A percentile compares a stretch with the other conserved stretches of the same genome.
phyloP scores from a whole-genome alignment of 2,329 filamentous ascomycete genomes.

The Byssothecium circinans region DNA sequence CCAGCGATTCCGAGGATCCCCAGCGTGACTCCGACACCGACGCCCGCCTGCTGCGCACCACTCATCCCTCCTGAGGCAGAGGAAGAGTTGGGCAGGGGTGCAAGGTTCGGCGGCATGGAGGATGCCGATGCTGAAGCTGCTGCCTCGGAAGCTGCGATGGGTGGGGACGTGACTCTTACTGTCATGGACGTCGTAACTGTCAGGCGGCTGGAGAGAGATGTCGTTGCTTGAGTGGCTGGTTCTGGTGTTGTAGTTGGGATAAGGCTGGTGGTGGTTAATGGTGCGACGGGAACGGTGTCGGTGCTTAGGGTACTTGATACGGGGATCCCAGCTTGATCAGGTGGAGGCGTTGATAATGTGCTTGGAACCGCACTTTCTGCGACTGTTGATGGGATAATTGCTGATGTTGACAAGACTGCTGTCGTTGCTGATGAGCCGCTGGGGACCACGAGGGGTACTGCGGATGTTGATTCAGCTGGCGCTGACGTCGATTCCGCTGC shows the following conservation, averaged over 20 bases:
- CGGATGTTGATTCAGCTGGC: not conserved
- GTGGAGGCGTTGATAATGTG: not conserved
- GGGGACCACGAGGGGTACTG: not conserved
- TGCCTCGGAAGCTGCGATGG: not conserved
- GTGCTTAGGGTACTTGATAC: not conserved
- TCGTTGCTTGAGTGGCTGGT: not conserved
- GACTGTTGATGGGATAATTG: not conserved
- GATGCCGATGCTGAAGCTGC: not conserved
- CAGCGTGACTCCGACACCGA: constrained; percentile 23
- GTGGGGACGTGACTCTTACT: not conserved
- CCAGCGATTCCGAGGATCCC: constrained; percentile 12
- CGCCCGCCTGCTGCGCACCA: constrained; percentile 14
- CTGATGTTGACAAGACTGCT: not conserved
- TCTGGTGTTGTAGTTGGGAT: no score
- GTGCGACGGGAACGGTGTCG: not conserved
- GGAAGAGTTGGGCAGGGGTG: constrained; percentile 13
- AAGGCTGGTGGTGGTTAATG: not conserved
- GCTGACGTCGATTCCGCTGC: not conserved
- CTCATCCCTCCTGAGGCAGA: constrained; percentile 4
- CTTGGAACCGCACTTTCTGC: not conserved
- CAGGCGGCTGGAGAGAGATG: not conserved
- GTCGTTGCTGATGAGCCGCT: not conserved
- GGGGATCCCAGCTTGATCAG: not conserved
- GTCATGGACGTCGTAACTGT: not conserved
- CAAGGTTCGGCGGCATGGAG: constrained; percentile 7